A percentile compares a stretch with the other conserved stretches of the same genome.
These are phyloP conservation scores for Cynanchum wilfordii DNA, from an alignment of 257 asterid genomes.

Conservation along the genomic window DNA sequence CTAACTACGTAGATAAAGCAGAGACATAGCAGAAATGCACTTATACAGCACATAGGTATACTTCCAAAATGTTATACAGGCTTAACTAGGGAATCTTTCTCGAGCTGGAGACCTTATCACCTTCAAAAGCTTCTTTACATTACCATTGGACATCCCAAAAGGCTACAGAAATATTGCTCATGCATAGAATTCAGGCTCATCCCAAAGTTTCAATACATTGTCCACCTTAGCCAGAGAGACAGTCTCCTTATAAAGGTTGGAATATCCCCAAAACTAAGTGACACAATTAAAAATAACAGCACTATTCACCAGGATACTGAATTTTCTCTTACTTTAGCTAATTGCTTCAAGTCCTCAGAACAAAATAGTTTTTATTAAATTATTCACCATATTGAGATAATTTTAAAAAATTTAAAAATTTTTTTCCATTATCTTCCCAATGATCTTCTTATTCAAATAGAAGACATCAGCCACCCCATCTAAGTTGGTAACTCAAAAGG, in stretches of 20 bases:
- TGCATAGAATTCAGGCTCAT: neutral
- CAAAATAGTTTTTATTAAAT: too few species aligned
- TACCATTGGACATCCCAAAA: neutral
- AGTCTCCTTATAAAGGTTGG: neutral
- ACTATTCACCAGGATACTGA: too few species aligned
- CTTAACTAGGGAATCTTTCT: neutral
- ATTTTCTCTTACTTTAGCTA: too few species aligned
- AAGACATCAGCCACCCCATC: neutral
- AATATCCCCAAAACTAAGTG: neutral
- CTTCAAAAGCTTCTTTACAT: neutral
- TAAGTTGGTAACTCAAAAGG: neutral
- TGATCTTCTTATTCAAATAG: neutral
- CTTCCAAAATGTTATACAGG: neutral
- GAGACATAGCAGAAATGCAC: neutral
- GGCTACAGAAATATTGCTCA: slow-evolving; percentile 1
- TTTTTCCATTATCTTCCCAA: neutral
- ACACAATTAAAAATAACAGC: neutral
- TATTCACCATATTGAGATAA: neutral
- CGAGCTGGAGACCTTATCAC: neutral
- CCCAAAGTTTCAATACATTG: neutral
- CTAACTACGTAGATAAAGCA: neutral
- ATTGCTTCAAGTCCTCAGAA: too few species aligned
- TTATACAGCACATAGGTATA: neutral
- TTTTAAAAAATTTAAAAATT: too few species aligned
- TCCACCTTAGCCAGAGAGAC: neutral